Base-by-base conservation (phyloP, 768 basidiomycete species). In the Tulasnella sp. region DNA sequence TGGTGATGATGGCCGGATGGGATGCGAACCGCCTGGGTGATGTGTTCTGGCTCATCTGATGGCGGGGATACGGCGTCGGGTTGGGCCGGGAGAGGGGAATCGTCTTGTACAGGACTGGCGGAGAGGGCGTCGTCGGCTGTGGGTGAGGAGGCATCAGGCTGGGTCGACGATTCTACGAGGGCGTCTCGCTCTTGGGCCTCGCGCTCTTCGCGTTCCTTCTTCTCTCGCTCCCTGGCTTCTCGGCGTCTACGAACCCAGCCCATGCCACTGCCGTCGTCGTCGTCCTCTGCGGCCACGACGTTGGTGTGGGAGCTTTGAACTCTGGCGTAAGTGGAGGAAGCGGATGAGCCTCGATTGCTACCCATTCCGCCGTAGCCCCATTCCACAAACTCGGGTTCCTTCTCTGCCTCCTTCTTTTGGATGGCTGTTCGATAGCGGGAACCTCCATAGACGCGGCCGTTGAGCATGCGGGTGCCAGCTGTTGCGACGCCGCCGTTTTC, bases 331-430 rank as follows among this genome's bases (percentile, higher is more conserved):
- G 76, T 73, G 29, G 76, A 77, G 16, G 77, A 80, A 12, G 81
- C 80, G 52, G 80, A 82, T 66, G 69, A 72, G 69, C 41, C 77
- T 75, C 75, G 77, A 26, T 74, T 67, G 66, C 84, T 85, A 34
- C 93, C 93, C 89, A 94, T 89, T 2, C 91, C 91, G 37, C 91
- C 91, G 72, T 90, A 91, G 0, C 94, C 94, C 94, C 94, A 95
- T 79, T 95, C 94, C 17, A 94, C 91, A 76, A 95, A 95, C 77
- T 90, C 90, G 37, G 90, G 90, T 74, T 92, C 90, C 26, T 72
- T 75, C 62, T 72, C 74, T 44, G 76, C 77, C 40, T 75, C 41
- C 37, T 75, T 77, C 26, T 76, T 77, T 17, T 71, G 65, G 59
- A 32, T n/a, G 74, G 75, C 64, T 77, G 76, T 34, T 76, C 17